Evolutionary conservation across 345 rosid species (phyloP), one percentile per base, ranked within the genome.

Genomic region (Linum lewisii): DNA sequence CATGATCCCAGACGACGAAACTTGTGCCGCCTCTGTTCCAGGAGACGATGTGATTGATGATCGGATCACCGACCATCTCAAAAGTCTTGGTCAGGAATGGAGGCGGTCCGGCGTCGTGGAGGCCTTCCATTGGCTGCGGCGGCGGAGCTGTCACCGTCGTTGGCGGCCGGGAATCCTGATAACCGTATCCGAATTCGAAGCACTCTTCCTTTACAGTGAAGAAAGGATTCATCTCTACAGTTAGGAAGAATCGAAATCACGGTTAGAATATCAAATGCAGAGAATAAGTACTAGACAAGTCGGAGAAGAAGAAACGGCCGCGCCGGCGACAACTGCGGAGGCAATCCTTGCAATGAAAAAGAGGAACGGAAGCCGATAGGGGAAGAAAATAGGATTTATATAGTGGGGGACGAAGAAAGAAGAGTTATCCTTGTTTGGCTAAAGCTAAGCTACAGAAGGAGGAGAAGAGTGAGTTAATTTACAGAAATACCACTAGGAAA

Each of bases 111-210:
- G 76, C 7, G 44, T 90, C 97, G 23, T 82, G 82, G 21, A 90
- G 83, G 3, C 93, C 90, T 62, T 88, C 91, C 69, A 79, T 64
- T 25, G 98, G 96, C 70, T 70, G 82, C 16, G 82, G 90, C 22
- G 65, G 64, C 21, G 58, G 29, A 10, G 45, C 15, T 38, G 45
- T 38, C 66, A 25, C 21, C 61, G 54, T 47, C 62, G 11, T 1
- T 20, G 69, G 55, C 24, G 52, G 60, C 13, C 49, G 2, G 7
- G 71, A 70, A 24, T 70, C 63, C 68, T 66, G 63, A 10, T 69
- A 70, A 14, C 68, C 69, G 18, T 67, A 61, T 38, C 45, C 45
- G 32, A 26, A 2, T 11, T 71, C 82, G 3, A 19, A 26, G 29
- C 52, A 68, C 74, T 85, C 88, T 54, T 72, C 73, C 63, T 77